Base-by-base conservation (phyloP, 257 asterid species). In the Jaltomata sinuosa region DNA sequence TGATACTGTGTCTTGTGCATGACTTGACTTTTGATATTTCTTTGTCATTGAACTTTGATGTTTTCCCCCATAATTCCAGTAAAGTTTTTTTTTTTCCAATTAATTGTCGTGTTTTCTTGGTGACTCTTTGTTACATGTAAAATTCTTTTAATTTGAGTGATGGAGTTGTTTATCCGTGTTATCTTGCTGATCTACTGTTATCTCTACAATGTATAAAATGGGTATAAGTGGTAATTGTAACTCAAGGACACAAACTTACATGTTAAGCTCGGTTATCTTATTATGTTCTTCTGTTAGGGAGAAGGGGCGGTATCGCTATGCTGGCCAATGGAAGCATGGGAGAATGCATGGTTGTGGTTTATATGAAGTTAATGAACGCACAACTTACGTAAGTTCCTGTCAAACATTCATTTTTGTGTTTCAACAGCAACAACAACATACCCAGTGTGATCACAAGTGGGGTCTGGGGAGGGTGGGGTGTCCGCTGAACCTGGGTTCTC, bases 281-380 rank as follows among this genome's bases (percentile, higher is more conserved):
- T 77, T 49, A 74, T 57, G 38, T 50, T 87, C 83, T 87, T 80
- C 81, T 88, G 54, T 69, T 87, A 97, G 99, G 89, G 99, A 95
- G 90, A 97, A 95, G 89, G 99, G 99, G 15, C 95, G 98, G 64
- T 97, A 97, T 83, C 87, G 95, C 42, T 97, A 97, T 86, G 95
- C 99, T 52, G 99, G 99, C 68, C 96, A 97, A 81, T 97, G 99
- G 99, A 97, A 97, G 92, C 99, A 94, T 74, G 99, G 97, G 84
- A 95, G 98, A 91, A 90, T 94, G 95, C 99, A 97, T 81, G 99
- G 99, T 16, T 97, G 98, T 88, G 99, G 99, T 86, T 94, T 95
- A 34, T 97, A 95, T 87, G 93, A 94, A 91, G 93, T 94, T 89
- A 97, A 97, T 80, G 99, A 97, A 85, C 94, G 91, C 80, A 84